Percentiles rank a stretch among this genome's conserved stretches.
Evolutionary conservation across 192 early-diverging fungal species (phyloP).

Genomic region (Dispira parvispora): DNA sequence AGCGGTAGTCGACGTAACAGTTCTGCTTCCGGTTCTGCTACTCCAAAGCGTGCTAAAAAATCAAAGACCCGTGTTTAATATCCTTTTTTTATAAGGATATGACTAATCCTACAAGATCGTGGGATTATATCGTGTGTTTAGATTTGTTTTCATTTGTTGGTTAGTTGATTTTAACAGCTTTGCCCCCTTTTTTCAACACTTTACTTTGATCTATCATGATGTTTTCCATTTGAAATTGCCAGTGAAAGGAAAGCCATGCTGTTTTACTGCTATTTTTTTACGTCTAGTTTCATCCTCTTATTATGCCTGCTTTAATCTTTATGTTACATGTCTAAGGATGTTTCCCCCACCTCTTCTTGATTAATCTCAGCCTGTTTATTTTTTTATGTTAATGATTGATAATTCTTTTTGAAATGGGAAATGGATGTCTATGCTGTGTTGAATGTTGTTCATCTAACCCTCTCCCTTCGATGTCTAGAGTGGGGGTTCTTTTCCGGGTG

Average conservation of each 20-base stretch:
- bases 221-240: background rate
- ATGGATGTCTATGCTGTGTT: background rate
- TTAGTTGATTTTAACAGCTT: background rate
- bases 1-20: background rate
- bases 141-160: background rate
- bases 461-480: background rate
- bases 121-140: background rate
- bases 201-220: background rate
- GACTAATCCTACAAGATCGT: no score
- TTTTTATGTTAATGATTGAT: background rate
- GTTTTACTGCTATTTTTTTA: background rate
- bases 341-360: background rate
- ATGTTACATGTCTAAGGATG: no score
- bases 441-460: background rate
- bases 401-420: background rate
- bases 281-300: background rate
- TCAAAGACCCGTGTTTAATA: background rate
- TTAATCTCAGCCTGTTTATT: background rate
- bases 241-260: background rate
- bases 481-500: background rate
- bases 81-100: no score
- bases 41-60: constrained; percentile 1
- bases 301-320: background rate
- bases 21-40: background rate
- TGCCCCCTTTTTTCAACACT: background rate